A percentile compares a stretch with the other conserved stretches of the same genome.
phyloP scores from a whole-genome alignment of 805 yeast genomes.

The Saccharomycopsis sp. region DNA sequence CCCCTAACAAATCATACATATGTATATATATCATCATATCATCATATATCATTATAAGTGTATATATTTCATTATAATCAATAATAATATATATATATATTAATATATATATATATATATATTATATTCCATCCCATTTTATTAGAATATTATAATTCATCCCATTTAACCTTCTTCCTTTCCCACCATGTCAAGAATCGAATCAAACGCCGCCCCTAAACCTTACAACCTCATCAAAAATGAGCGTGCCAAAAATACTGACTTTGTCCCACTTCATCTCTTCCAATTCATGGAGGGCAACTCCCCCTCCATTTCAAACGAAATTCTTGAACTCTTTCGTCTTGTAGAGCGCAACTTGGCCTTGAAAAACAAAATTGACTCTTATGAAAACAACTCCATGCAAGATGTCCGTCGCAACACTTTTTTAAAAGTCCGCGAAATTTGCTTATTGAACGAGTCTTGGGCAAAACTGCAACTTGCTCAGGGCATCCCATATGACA shows the following conservation, averaged over 20 bases:
- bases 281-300: constrained; percentile 28
- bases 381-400: constrained; percentile 16
- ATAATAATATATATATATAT: too few relatives aligned
- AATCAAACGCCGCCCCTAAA: constrained; percentile 27
- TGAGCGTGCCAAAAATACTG: constrained; percentile 22
- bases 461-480: constrained; percentile 15
- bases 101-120: too few relatives aligned
- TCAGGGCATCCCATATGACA: constrained; percentile 30
- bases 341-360: constrained; percentile 18
- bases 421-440: constrained; percentile 17
- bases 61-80: too few relatives aligned
- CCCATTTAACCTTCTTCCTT: background rate
- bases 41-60: too few relatives aligned
- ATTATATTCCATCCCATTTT: too few relatives aligned
- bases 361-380: constrained; percentile 11
- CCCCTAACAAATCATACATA: too few relatives aligned
- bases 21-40: too few relatives aligned
- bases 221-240: constrained; percentile 31
- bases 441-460: constrained; percentile 12
- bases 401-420: constrained; percentile 13
- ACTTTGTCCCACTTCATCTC: constrained; percentile 23
- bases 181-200: constrained; percentile 29
- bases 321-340: constrained; percentile 7
- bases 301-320: constrained; percentile 24
- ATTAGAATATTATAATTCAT: too few relatives aligned